Evolutionary conservation across 2,329 filamentous ascomycete species (phyloP).

Genomic region (Venturia aucupariae): DNA sequence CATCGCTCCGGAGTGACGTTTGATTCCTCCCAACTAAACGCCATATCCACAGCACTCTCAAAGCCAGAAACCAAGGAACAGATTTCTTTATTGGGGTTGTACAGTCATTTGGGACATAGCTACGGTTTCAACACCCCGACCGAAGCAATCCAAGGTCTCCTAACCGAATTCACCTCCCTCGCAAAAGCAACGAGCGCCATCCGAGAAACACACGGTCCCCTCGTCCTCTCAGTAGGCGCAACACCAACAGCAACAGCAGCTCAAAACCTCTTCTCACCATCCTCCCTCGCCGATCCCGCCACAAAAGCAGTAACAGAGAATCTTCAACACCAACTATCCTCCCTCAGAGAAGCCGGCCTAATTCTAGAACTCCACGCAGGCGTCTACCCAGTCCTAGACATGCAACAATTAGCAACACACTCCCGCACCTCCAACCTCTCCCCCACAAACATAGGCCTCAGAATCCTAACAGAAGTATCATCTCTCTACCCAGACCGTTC

Average conservation of each 20-base stretch:
- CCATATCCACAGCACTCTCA: conserved; percentile 40
- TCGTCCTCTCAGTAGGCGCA: conserved; percentile 62
- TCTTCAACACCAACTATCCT: neutral
- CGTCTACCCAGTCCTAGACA: conserved; percentile 65
- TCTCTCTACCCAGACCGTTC: conserved; percentile 56
- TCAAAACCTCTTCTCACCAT: conserved; percentile 6
- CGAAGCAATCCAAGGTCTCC: conserved; percentile 51
- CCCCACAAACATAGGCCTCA: conserved; percentile 53
- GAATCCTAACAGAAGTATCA: conserved; percentile 62
- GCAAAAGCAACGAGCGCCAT: conserved; percentile 27
- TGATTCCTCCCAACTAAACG: conserved; percentile 36
- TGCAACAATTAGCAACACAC: conserved; percentile 70
- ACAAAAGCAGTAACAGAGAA: neutral
- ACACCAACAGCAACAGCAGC: conserved; percentile 49
- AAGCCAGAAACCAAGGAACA: conserved; percentile 29
- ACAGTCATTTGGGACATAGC: conserved; percentile 64
- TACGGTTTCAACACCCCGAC: conserved; percentile 49
- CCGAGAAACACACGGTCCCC: conserved; percentile 17
- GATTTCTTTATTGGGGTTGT: conserved; percentile 52
- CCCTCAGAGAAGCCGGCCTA: neutral
- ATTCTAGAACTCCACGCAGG: conserved; percentile 64
- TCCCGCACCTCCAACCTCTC: conserved; percentile 37
- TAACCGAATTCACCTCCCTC: conserved; percentile 46
- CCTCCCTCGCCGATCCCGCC: neutral
- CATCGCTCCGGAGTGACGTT: conserved; percentile 59